Percentiles rank a stretch among this genome's conserved stretches.
Conservation (phyloP, 805 yeast species). For the Metschnikowia reukaufii region DNA sequence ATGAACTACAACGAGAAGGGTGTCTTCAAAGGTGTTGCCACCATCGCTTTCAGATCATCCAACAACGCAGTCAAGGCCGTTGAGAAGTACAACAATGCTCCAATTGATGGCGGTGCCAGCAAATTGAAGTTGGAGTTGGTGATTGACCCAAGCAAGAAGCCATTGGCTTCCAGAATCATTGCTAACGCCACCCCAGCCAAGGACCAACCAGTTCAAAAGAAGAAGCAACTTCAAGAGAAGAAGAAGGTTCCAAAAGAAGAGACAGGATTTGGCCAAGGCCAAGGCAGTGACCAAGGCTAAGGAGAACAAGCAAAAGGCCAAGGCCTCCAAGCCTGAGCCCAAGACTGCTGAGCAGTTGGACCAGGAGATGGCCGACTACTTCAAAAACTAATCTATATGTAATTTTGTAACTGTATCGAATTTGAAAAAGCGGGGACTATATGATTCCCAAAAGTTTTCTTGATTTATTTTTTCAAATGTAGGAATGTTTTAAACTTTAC, state of each 20-base stretch:
- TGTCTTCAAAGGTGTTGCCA: constrained; percentile 87
- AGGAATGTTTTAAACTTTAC: too few species aligned
- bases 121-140: constrained; percentile 79
- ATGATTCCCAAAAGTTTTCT: too few species aligned
- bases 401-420: neutral
- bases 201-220: constrained; percentile 24
- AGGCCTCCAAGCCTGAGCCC: constrained; percentile 43
- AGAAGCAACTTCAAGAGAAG: constrained; percentile 24
- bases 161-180: constrained; percentile 70
- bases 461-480: neutral
- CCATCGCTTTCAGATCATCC: constrained; percentile 68
- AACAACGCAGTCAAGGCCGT: constrained; percentile 78
- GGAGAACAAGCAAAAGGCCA: constrained; percentile 33
- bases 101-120: constrained; percentile 83
- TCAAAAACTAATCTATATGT: constrained; percentile 40
- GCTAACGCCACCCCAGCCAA: constrained; percentile 40
- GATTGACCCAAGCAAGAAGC: constrained; percentile 77
- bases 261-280: constrained; percentile 30
- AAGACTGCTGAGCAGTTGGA: constrained; percentile 92
- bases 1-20: constrained; percentile 86
- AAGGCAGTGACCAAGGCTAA: constrained; percentile 26
- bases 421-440: too few species aligned
- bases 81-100: constrained; percentile 84
- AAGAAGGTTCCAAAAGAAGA: constrained; percentile 35
- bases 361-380: constrained; percentile 97